phyloP scores from a whole-genome alignment of 2,329 filamentous ascomycete species.

The Mariannaea sp. region DNA sequence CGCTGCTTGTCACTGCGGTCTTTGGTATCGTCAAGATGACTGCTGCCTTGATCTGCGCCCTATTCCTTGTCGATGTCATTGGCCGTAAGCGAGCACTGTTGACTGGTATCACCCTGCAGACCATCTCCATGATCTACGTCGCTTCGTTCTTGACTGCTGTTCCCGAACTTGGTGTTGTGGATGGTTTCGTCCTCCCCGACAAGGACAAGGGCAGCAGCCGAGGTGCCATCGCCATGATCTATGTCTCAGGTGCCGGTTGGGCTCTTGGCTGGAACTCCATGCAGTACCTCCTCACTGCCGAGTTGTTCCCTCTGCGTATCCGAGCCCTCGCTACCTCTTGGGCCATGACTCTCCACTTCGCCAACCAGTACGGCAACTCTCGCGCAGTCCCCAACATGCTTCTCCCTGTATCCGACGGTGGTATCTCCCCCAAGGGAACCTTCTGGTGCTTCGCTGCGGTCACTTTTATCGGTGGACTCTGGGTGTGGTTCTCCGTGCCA shows the following conservation, averaged over 20 bases:
- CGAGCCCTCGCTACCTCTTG: constrained; percentile 72
- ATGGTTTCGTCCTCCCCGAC: constrained; percentile 52
- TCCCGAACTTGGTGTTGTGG: constrained; percentile 58
- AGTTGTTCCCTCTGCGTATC: constrained; percentile 76
- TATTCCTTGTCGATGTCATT: constrained; percentile 80
- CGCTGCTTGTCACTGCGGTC: constrained; percentile 73
- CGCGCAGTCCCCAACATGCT: constrained; percentile 79
- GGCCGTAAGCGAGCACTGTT: constrained; percentile 72
- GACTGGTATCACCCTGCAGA: constrained; percentile 63
- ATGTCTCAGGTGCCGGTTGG: constrained; percentile 71
- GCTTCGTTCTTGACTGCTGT: constrained; percentile 66
- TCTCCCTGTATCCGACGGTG: constrained; percentile 51
- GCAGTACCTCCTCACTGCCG: constrained; percentile 78
- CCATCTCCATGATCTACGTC: constrained; percentile 65
- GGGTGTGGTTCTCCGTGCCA: constrained; percentile 75
- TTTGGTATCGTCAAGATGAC: constrained; percentile 77
- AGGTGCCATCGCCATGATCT: constrained; percentile 75
- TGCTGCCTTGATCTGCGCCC: constrained; percentile 69
- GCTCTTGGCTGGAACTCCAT: constrained; percentile 75
- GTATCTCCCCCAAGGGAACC: constrained; percentile 66
- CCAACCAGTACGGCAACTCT: constrained; percentile 77
- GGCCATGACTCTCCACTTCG: constrained; percentile 80
- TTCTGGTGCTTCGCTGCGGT: constrained; percentile 78
- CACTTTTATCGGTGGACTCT: constrained; percentile 68
- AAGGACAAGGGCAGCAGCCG: constrained; percentile 61